These are phyloP conservation scores for Microbotryum lychnidis-dioicae DNA, from an alignment of 1,284 basidiomycete genomes.

Conservation along the genomic window DNA sequence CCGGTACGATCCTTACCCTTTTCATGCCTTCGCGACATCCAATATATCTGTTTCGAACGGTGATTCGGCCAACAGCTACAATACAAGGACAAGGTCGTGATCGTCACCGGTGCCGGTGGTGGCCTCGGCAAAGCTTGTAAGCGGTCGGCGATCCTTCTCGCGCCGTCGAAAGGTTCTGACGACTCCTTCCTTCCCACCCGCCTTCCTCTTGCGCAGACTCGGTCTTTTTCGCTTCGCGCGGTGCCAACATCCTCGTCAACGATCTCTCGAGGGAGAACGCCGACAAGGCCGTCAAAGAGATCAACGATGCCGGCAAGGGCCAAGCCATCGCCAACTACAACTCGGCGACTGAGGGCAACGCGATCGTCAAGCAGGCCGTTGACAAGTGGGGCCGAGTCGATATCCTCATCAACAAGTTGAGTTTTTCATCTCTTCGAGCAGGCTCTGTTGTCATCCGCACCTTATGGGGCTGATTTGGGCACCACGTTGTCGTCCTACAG, in stretches of 20 bases:
- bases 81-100: conserved; percentile 86
- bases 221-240: conserved; percentile 76
- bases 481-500: conserved; percentile 63
- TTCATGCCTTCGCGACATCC: no score
- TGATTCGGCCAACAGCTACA: conserved; percentile 43
- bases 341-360: conserved; percentile 78
- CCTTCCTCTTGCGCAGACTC: conserved; percentile 59
- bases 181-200: neutral
- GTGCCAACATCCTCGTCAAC: conserved; percentile 90
- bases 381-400: conserved; percentile 77
- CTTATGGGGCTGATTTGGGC: neutral
- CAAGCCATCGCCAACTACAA: conserved; percentile 79
- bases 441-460: neutral
- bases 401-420: conserved; percentile 48
- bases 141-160: neutral
- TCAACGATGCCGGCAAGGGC: conserved; percentile 60
- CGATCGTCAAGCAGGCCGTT: conserved; percentile 71
- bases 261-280: conserved; percentile 85
- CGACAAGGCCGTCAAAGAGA: conserved; percentile 86
- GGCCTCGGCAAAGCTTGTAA: conserved; percentile 78
- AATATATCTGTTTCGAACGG: neutral
- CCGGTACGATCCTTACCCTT: no score
- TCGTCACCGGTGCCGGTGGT: conserved; percentile 92
- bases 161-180: neutral
- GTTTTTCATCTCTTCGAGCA: neutral